phyloP scores from a whole-genome alignment of 2,329 filamentous ascomycete genomes.

The Aspergillus chevalieri region DNA sequence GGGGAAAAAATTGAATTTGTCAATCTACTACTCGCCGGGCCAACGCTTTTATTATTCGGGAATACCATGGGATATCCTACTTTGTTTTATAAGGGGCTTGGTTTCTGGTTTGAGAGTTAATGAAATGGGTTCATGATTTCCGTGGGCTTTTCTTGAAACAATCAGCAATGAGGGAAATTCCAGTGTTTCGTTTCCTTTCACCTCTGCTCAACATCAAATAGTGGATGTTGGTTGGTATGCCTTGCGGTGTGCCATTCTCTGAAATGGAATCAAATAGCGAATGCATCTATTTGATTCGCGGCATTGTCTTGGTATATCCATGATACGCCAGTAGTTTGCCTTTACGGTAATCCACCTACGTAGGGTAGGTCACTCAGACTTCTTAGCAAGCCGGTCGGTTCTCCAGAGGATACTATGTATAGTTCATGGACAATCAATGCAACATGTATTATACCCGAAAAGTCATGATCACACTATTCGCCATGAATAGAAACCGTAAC shows the following conservation, averaged over 20 bases:
- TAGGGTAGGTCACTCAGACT: too few species aligned
- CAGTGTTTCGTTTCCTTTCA: neutral
- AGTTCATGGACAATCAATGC: too few species aligned
- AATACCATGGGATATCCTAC: too few species aligned
- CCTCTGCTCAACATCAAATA: neutral
- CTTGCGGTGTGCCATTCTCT: neutral
- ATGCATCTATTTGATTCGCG: neutral
- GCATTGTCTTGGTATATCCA: too few species aligned
- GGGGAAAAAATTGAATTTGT: neutral
- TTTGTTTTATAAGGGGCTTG: neutral
- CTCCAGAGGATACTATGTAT: too few species aligned
- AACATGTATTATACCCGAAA: too few species aligned
- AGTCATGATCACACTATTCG: too few species aligned
- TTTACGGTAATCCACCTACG: too few species aligned
- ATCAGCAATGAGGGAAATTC: neutral
- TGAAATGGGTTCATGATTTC: constrained; percentile 1
- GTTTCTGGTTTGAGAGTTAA: neutral
- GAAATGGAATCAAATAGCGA: neutral
- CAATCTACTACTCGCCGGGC: neutral
- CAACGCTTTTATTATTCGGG: neutral
- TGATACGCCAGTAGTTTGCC: too few species aligned
- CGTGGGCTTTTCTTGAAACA: neutral
- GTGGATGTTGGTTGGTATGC: neutral
- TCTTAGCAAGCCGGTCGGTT: too few species aligned
- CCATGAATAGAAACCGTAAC: too few species aligned